Percentiles rank a stretch among this genome's conserved stretches.
Conservation (phyloP, 78 protist genomes). For the Anaeramoeba flamelloides region DNA sequence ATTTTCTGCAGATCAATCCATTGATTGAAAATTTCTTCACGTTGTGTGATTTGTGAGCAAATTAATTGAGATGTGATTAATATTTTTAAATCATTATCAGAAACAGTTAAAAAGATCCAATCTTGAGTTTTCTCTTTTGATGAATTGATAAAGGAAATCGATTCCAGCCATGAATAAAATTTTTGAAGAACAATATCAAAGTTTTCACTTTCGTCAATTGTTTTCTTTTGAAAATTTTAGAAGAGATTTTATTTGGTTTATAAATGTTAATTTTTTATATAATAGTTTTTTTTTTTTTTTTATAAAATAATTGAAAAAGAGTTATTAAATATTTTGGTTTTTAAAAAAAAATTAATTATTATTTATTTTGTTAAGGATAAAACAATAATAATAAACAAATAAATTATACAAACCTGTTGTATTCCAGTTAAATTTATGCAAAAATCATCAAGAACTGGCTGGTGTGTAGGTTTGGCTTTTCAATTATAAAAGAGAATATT, state of each 20-base stretch:
- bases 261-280: no score
- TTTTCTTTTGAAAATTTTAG: not conserved
- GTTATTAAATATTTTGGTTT: no score
- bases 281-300: no score
- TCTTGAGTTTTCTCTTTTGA: not conserved
- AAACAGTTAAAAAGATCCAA: not conserved
- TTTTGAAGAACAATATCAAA: not conserved
- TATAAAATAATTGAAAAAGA: no score
- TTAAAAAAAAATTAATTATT: no score
- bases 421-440: no score
- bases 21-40: not conserved
- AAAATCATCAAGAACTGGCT: no score
- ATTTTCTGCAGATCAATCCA: not conserved
- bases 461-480: no score
- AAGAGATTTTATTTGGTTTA: not conserved
- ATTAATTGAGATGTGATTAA: not conserved
- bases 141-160: not conserved
- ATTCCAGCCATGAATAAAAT: not conserved
- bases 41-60: not conserved
- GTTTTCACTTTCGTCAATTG: not conserved
- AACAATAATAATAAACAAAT: no score
- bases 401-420: no score
- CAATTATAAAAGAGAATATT: no score
- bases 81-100: not conserved
- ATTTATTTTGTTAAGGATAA: no score